Conservation (phyloP, 352 stramenopile genomes). For the Globisporangium camurandrum region DNA sequence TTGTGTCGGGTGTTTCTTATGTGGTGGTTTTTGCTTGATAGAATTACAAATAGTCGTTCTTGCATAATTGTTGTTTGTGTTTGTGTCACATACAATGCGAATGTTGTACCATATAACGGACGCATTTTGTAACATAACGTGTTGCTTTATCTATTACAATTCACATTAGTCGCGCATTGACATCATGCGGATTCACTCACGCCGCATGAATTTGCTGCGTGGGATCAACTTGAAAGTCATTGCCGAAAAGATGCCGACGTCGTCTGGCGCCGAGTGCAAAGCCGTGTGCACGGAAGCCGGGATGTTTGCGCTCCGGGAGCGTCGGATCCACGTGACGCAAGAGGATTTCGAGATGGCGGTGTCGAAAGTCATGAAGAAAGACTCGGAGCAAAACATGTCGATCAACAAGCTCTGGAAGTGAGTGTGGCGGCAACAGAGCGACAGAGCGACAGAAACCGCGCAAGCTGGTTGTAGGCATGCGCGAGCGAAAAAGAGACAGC, state of each 20-base stretch:
- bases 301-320: slow-evolving; percentile 99
- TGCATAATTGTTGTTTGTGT: neutral
- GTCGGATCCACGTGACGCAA: slow-evolving; percentile 99
- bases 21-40: neutral
- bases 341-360: slow-evolving; percentile 99
- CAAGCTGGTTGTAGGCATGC: too few relatives aligned
- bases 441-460: too few relatives aligned
- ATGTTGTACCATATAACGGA: too few relatives aligned
- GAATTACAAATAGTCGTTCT: neutral
- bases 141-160: slow-evolving; percentile 8
- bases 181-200: slow-evolving; percentile 98
- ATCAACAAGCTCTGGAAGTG: slow-evolving; percentile 99
- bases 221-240: slow-evolving; percentile 98
- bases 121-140: too few relatives aligned
- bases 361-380: slow-evolving; percentile 99
- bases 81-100: too few relatives aligned
- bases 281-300: slow-evolving; percentile 98
- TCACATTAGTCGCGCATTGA: slow-evolving; percentile 82
- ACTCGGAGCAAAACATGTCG: slow-evolving; percentile 96
- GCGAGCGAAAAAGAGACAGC: neutral
- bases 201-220: slow-evolving; percentile 99
- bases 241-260: slow-evolving; percentile 97
- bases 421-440: neutral
- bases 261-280: slow-evolving; percentile 98
- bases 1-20: too few relatives aligned